Evolutionary conservation across 352 stramenopile species (phyloP).

Genomic region (Phytophthora pluvialis): DNA sequence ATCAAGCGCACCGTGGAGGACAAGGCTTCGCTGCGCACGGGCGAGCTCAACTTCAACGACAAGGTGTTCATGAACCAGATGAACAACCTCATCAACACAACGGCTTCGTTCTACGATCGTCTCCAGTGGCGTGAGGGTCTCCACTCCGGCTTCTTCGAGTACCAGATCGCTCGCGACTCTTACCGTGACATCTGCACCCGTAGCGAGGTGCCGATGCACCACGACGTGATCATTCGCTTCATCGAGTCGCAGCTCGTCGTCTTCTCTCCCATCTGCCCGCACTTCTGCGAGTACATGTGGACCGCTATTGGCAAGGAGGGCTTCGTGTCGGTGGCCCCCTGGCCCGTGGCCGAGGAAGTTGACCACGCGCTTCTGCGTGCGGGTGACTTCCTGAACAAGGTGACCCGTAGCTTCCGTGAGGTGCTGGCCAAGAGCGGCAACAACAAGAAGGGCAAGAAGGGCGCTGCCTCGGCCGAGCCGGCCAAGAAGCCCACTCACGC

Average conservation of each 20-base stretch:
- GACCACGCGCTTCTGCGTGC: conserved; percentile 94
- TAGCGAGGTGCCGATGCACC: conserved; percentile 90
- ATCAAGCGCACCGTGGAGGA: conserved; percentile 94
- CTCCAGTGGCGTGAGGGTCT: conserved; percentile 97
- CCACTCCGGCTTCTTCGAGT: conserved; percentile 98
- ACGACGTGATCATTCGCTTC: conserved; percentile 93
- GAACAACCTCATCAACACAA: conserved; percentile 93
- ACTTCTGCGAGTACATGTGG: conserved; percentile 95
- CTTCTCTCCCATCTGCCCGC: conserved; percentile 96
- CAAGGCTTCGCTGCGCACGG: conserved; percentile 82
- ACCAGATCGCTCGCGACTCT: conserved; percentile 97
- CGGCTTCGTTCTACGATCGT: conserved; percentile 86
- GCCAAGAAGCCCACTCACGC: conserved; percentile 90
- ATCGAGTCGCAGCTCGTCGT: conserved; percentile 94
- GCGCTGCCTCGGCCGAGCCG: conserved; percentile 58
- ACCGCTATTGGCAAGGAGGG: conserved; percentile 92
- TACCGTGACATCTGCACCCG: conserved; percentile 97
- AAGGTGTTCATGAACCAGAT: conserved; percentile 98
- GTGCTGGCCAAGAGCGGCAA: conserved; percentile 70
- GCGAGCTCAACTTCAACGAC: conserved; percentile 92
- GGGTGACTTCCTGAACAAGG: conserved; percentile 93
- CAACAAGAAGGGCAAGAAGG: conserved; percentile 92
- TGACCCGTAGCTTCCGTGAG: conserved; percentile 92
- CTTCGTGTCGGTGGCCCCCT: conserved; percentile 91
- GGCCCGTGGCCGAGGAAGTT: conserved; percentile 87